A percentile compares a stretch with the other conserved stretches of the same genome.
These are phyloP conservation scores for Xylaria hypoxylon DNA, from an alignment of 2,329 filamentous ascomycete species.

Conservation along the genomic window DNA sequence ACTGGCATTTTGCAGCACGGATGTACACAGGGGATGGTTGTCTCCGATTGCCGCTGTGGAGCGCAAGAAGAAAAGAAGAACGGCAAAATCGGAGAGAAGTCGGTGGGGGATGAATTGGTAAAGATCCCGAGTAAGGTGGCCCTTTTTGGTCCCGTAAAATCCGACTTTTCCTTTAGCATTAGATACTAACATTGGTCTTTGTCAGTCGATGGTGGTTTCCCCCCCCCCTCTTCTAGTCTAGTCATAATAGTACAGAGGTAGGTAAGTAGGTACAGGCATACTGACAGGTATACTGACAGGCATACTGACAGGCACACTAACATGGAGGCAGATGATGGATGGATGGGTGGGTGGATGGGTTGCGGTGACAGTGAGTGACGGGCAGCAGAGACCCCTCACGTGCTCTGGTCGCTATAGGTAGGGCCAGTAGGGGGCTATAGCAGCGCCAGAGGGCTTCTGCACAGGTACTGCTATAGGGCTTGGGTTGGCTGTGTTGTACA, in stretches of 20 bases:
- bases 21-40: background rate
- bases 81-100: constrained; percentile 26
- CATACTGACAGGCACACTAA: no score
- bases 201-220: background rate
- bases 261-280: no score
- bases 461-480: no score
- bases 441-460: no score
- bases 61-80: constrained; percentile 12
- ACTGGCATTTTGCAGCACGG: background rate
- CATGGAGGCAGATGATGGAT: background rate
- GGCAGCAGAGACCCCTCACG: constrained; percentile 47
- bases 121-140: constrained; percentile 2
- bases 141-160: background rate
- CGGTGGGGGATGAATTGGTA: constrained; percentile 6
- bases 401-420: no score
- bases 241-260: no score
- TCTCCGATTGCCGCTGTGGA: constrained; percentile 38
- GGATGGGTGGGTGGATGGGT: constrained; percentile 5
- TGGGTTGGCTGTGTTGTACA: constrained; percentile 33
- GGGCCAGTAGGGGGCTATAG: no score
- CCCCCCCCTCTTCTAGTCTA: no score
- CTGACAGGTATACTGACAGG: no score
- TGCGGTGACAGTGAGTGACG: constrained; percentile 42
- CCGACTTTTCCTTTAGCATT: no score
- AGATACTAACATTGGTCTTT: background rate